Conservation (phyloP, 176 grass and related monocot species). For the Triticum urartu region DNA sequence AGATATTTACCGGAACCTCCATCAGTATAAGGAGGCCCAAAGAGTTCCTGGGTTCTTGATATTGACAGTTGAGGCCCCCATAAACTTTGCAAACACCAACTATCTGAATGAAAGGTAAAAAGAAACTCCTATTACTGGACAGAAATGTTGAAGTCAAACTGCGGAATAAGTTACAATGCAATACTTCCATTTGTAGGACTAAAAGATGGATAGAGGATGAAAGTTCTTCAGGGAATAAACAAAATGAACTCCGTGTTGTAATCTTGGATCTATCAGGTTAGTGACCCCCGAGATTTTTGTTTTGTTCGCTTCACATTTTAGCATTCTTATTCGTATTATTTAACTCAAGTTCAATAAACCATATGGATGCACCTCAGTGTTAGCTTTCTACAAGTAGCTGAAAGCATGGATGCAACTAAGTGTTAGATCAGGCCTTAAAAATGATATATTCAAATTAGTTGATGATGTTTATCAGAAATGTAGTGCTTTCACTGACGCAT, state of each 20-base stretch:
- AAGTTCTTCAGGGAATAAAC: conserved; percentile 41
- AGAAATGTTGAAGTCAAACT: background rate
- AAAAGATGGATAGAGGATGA: conserved; percentile 94
- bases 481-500: conserved; percentile 5
- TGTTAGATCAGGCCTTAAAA: background rate
- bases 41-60: conserved; percentile 87
- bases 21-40: conserved; percentile 87
- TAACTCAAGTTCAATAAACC: background rate
- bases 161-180: background rate
- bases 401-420: background rate
- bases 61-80: conserved; percentile 80
- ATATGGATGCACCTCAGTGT: background rate
- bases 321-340: background rate
- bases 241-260: conserved; percentile 47
- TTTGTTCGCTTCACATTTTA: background rate
- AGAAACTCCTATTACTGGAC: background rate
- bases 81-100: conserved; percentile 93
- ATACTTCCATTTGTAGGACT: conserved; percentile 44
- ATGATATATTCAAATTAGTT: background rate
- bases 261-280: conserved; percentile 85
- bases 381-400: background rate
- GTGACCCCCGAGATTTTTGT: background rate
- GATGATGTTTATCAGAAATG: background rate
- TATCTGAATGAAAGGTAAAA: conserved; percentile 89
- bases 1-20: conserved; percentile 75